A percentile compares a stretch with the other conserved stretches of the same genome.
Conservation (phyloP, 257 asterid genomes). For the Solanum bukasovii region DNA sequence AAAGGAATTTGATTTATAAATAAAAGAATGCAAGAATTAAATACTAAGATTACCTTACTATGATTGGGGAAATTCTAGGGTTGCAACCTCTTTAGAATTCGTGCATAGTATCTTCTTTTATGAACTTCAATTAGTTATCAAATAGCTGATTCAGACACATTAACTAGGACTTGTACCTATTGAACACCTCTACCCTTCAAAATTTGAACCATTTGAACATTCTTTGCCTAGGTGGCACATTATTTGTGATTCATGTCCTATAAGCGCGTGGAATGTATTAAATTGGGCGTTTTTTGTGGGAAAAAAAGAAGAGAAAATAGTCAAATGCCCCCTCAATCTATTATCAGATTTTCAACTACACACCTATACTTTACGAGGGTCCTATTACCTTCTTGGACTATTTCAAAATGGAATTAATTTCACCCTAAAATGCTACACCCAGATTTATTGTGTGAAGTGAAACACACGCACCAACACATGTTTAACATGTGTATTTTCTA, state of each 20-base stretch:
- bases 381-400: not conserved
- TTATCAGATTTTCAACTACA: too few species aligned
- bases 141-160: not conserved
- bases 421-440: not conserved
- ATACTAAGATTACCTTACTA: not conserved
- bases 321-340: too few species aligned
- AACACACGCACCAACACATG: not conserved
- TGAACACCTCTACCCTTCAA: not conserved
- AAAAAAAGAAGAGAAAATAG: too few species aligned
- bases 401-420: not conserved
- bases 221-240: not conserved
- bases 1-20: too few species aligned
- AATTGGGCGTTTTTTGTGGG: not conserved
- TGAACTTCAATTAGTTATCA: too few species aligned
- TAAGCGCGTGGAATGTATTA: too few species aligned
- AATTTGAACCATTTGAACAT: not conserved
- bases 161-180: not conserved
- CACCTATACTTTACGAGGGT: too few species aligned
- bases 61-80: not conserved
- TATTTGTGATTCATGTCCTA: not conserved
- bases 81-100: not conserved
- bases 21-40: not conserved
- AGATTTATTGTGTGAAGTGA: not conserved
- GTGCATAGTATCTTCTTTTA: not conserved
- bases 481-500: not conserved